Evolutionary conservation across 441 rosid genomes (phyloP).

Genomic region (Gossypium aridum): DNA sequence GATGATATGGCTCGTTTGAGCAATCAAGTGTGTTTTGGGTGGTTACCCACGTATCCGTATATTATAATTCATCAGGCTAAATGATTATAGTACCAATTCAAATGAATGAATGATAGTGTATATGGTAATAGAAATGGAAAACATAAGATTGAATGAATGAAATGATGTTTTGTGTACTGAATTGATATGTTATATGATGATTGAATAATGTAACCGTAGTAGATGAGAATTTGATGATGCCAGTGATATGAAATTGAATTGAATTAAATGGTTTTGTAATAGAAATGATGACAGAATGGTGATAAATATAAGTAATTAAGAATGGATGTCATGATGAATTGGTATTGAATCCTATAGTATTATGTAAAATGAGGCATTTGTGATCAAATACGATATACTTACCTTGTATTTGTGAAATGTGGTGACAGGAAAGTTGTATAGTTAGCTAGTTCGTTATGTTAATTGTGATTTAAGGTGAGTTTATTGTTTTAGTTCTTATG

Average conservation of each 20-base stretch:
- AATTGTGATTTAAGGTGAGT: not conserved
- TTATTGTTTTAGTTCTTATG: not conserved
- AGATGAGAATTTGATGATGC: not conserved
- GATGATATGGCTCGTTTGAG: not conserved
- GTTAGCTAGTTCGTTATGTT: not conserved
- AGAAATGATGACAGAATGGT: not conserved
- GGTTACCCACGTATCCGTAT: not conserved
- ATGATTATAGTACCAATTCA: no score
- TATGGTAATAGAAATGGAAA: not conserved
- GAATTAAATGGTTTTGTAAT: not conserved
- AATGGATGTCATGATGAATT: not conserved
- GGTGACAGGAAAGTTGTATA: not conserved
- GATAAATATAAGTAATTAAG: not conserved
- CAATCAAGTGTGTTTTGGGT: not conserved
- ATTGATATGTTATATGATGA: not conserved
- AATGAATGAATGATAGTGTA: no score
- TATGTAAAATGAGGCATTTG: no score
- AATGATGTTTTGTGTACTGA: no score
- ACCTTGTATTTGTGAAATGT: not conserved
- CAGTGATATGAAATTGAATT: not conserved
- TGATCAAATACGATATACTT: not conserved
- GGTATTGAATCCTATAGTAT: not conserved
- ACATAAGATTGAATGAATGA: not conserved
- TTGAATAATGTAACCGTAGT: not conserved
- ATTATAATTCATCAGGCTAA: not conserved